A percentile compares a stretch with the other conserved stretches of the same genome.
These are phyloP conservation scores for Colletotrichum liaoningense DNA, from an alignment of 2,329 filamentous ascomycete species.

Conservation along the genomic window DNA sequence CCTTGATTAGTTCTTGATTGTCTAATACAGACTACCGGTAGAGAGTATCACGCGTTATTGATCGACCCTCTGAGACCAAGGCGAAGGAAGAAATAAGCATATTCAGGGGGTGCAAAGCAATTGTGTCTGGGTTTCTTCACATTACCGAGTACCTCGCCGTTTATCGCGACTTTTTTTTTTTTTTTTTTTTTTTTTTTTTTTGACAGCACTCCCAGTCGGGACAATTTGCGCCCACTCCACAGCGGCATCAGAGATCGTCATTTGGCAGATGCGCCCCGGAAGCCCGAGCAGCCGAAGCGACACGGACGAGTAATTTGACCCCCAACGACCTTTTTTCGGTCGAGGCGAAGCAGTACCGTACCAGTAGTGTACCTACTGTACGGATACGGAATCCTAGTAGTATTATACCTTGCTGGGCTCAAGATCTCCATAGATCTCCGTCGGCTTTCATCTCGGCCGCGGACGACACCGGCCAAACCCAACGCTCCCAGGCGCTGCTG, in stretches of 20 bases:
- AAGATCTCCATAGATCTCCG: constrained; percentile 14
- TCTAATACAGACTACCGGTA: neutral
- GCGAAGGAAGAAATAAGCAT: constrained; percentile 20
- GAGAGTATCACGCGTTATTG: neutral
- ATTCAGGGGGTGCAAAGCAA: constrained; percentile 2
- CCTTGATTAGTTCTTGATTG: constrained; percentile 3
- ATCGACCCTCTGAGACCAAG: constrained; percentile 19
- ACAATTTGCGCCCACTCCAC: constrained; percentile 35
- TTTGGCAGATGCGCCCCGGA: constrained; percentile 37
- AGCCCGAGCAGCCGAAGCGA: constrained; percentile 32
- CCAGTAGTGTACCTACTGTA: neutral
- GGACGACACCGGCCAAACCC: constrained; percentile 15
- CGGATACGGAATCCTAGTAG: neutral
- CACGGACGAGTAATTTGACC: constrained; percentile 8
- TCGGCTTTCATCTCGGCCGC: constrained; percentile 29
- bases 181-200: neutral
- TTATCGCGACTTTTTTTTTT: neutral
- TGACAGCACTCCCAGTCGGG: constrained; percentile 25
- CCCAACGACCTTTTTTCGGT: constrained; percentile 10
- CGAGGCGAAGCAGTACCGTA: neutral
- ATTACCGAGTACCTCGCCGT: neutral
- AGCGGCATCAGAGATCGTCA: constrained; percentile 35
- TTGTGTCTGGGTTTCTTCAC: neutral
- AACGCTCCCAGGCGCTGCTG: constrained; percentile 11
- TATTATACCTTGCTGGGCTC: neutral